Evolutionary conservation across 2,329 filamentous ascomycete species (phyloP), one percentile per base, ranked within the genome.

Genomic region (Fusarium guadeloupense): DNA sequence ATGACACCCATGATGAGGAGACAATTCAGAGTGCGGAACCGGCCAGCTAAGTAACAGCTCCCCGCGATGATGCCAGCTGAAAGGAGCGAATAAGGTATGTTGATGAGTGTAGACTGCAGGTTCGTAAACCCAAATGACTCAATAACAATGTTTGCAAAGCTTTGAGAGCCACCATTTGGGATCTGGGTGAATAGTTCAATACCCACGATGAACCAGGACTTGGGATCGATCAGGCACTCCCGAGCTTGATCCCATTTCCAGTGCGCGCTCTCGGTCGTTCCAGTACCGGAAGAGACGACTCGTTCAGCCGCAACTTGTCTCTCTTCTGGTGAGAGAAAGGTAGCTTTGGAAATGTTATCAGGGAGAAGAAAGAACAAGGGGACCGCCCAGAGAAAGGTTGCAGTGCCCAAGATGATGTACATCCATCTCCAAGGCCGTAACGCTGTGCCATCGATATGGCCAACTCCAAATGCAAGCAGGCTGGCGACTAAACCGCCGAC

Each of bases 121-220:
- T 78, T 77, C 0, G 81, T 81, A 69, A 85, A 86, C 9, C 82
- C 81, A 44, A 86, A 85, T 5, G 81, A 83, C 39, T 75, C 77
- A 68, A 86, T 78, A 47, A 86, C 81, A 30, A 86, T 77, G 65
- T 85, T 86, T 34, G 81, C 81, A 42, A 87, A 87, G 63, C 80
- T 83, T 63, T 84, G 81, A 1, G 83, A 85, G 20, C 86, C 85
- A 26, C 85, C 85, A 58, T 88, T 89, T 34, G 86, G 85, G 20
- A 88, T 86, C 70, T 85, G 82, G 3, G 79, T 82, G 4, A 83
- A 70, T 5, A 87, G 58, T 19, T 81, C 78, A 19, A 88, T 79
- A 3, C 74, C 75, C 53, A 85, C 78, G 39, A 88, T 78, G 41
- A 87, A 74, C 84, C 84, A 88, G 0, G 84, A 85, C 70, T 88